Evolutionary conservation across 192 early-diverging fungal genomes (phyloP), one percentile per base, ranked within the genome.

Genomic region (Chytriomyces confervae): DNA sequence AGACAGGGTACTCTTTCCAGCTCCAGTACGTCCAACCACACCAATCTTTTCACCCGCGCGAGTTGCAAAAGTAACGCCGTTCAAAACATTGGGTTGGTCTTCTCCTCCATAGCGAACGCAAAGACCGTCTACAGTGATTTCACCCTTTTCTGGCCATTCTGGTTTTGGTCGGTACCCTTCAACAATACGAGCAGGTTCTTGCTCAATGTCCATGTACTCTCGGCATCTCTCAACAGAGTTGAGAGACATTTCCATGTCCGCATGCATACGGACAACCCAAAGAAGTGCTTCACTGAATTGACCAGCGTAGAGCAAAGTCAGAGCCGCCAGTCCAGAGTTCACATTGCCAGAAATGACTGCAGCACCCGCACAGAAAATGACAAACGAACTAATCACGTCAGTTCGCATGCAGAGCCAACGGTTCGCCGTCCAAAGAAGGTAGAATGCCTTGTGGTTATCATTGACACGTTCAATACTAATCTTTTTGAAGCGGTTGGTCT

Each of bases 341-440:
- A 97, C 84, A 23, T 62, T 60, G 9, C 67, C 71, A 71, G 88
- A 85, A 46, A 88, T 79, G 61, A 96, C 86, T 44, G 93, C 82
- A 7, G 93, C 69, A 6, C 91, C 93, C 60, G 95, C 90, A 60
- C 83, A 87, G 67, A 97, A 92, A 23, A 91, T 83, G 43, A 97
- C 93, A 46, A 93, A 72, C n/a, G 92, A 90, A 50, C 91, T 92
- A 0, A 91, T 84, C 46, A 93, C 74, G 74, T 96, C 96, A 48
- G 94, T 93, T 53, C 96, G 90, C 66, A 92, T 86, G 73, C 91
- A 92, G 50, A 98, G 84, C 96, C 96, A 97, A 46, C 95, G 76
- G 66, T 83, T 80, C 27, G 79, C 79, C 2, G 77, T 61, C 53
- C 66, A 77, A 16, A 81, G 69, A 10, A 72, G 44, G 69, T 72